A percentile compares a stretch with the other conserved stretches of the same genome.
Conservation (phyloP, 768 basidiomycete genomes). For the Lentinula sp. region DNA sequence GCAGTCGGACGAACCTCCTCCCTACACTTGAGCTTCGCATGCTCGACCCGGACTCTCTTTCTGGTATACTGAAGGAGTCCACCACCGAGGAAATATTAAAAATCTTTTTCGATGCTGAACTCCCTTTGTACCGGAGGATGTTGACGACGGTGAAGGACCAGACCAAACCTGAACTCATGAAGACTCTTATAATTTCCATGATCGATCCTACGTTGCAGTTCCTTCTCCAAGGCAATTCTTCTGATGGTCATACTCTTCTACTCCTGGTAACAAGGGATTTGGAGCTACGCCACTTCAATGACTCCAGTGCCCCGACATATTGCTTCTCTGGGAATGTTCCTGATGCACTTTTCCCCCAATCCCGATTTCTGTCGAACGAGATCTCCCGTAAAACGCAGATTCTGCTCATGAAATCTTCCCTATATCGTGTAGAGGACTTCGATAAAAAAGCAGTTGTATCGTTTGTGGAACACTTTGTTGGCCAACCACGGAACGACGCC, state of each 20-base stretch:
- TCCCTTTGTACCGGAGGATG: no score
- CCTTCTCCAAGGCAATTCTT: not conserved
- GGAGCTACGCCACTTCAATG: not conserved
- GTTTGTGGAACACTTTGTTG: conserved; percentile 4
- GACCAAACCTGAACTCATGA: no score
- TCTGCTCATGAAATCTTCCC: conserved; percentile 4
- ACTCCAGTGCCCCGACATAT: not conserved
- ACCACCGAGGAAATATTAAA: not conserved
- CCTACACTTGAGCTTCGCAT: not conserved
- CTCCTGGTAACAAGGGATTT: not conserved
- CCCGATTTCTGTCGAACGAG: conserved; percentile 6
- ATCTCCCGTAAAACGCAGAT: not conserved
- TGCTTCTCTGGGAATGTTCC: conserved; percentile 3
- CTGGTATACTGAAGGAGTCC: not conserved
- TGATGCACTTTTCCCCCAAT: conserved; percentile 7
- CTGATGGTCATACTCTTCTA: not conserved
- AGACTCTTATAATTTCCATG: not conserved
- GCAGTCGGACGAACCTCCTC: not conserved
- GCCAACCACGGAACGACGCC: not conserved
- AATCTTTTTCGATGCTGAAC: not conserved
- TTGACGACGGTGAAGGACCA: no score
- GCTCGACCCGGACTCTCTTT: not conserved
- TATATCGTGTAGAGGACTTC: conserved; percentile 9
- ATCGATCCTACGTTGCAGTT: not conserved
- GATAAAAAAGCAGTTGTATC: conserved; percentile 7